Base-by-base conservation (phyloP, 164 flowering plant genomes). In the Umbellularia californica region DNA sequence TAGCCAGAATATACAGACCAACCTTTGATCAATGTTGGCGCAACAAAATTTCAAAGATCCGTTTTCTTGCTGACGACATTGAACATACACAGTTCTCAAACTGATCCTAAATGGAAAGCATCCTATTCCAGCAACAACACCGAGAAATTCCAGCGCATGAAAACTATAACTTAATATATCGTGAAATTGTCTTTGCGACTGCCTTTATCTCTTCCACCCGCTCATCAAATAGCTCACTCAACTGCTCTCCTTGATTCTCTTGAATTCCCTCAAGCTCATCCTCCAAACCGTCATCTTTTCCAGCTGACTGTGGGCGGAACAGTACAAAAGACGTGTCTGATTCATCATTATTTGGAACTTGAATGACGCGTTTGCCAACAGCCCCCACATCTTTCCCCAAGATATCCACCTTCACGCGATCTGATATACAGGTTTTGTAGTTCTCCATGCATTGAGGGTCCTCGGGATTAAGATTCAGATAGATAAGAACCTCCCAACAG, bases 401-500 rank as follows among this genome's bases (percentile, higher is more conserved):
- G 47, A 96, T 79, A 65, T 87, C 88, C 30, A 85, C 81, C 77
- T 78, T 91, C 63, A 87, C 79, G 2, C 88, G 87, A 63, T 84
- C 86, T 11, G 90, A 78, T 73, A 96, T 78, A 27, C 89, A 79
- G n/a, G 75, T 75, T 19, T 75, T 75, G 79, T 79, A 96, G 70
- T 87, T 89, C 70, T 91, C 90, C 84, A 86, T 81, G 82, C 60
- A 67, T 50, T 78, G 75, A 75, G 77, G 82, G 33, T 90, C 90
- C 64, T 80, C 75, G 10, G 88, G 90, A 70, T 87, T 84, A 64
- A 95, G 88, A 58, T 85, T 82, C 51, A 92, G 86, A 76, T 90
- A 94, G 55, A 96, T 78, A 58, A 96, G 88, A 78, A 96, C 80
- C 83, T 96, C 98, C 99, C 99, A 94, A 72, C 99, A 96, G 64